Conservation (phyloP, 441 rosid genomes). For the Jatropha multifida region DNA sequence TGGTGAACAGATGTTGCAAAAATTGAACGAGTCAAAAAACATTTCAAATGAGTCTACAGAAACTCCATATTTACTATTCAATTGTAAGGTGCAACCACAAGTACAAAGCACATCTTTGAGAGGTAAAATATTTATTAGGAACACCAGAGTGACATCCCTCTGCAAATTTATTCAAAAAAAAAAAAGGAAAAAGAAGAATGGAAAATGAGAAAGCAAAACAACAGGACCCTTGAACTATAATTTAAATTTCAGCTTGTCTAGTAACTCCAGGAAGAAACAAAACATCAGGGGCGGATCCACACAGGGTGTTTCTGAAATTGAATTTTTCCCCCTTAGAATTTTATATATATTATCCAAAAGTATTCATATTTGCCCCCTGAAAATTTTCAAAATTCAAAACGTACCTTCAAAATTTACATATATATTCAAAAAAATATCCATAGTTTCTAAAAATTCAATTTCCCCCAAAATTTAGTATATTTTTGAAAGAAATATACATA, state of each 20-base stretch:
- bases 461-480: too few relatives aligned
- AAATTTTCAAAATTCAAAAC: too few relatives aligned
- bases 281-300: background rate
- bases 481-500: too few relatives aligned
- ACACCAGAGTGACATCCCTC: background rate
- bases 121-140: background rate
- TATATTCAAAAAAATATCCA: too few relatives aligned
- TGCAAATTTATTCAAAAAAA: background rate
- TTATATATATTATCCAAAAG: too few relatives aligned
- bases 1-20: constrained; percentile 2
- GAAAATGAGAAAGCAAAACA: background rate
- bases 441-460: too few relatives aligned
- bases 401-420: too few relatives aligned
- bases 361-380: too few relatives aligned
- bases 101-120: background rate
- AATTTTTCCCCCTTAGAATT: too few relatives aligned
- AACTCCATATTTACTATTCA: background rate
- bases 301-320: too few relatives aligned
- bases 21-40: background rate
- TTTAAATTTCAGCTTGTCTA: background rate
- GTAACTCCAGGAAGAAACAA: background rate
- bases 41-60: background rate
- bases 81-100: background rate
- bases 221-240: background rate
- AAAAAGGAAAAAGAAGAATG: background rate